These are phyloP conservation scores for Leishmania gerbilli DNA, from an alignment of 208 protist species.

Conservation along the genomic window DNA sequence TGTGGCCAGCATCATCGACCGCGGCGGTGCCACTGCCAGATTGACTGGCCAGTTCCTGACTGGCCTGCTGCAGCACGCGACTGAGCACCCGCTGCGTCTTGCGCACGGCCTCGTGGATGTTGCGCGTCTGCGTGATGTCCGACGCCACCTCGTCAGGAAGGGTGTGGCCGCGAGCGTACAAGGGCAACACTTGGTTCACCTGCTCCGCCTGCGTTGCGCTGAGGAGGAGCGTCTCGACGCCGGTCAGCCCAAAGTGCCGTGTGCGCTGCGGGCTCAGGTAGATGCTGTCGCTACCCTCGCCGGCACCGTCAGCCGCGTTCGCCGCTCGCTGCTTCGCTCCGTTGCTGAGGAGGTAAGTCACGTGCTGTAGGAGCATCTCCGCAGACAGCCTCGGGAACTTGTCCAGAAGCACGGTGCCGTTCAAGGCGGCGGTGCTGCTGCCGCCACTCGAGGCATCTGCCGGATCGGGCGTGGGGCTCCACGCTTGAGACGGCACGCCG, in stretches of 20 bases:
- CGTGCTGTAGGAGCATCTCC: slow-evolving; percentile 57
- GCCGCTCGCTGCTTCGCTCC: neutral
- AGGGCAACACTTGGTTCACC: slow-evolving; percentile 60
- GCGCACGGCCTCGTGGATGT: slow-evolving; percentile 57
- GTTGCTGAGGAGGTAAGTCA: slow-evolving; percentile 25
- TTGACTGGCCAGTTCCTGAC: slow-evolving; percentile 3
- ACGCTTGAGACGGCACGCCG: slow-evolving; percentile 53
- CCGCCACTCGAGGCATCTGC: neutral
- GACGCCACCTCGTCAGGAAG: slow-evolving; percentile 44
- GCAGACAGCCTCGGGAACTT: slow-evolving; percentile 50
- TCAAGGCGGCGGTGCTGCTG: neutral
- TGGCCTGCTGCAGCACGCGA: slow-evolving; percentile 12
- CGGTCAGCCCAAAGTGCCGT: slow-evolving; percentile 54
- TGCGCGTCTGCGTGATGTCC: slow-evolving; percentile 53
- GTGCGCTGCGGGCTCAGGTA: slow-evolving; percentile 35
- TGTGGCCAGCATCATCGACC: neutral
- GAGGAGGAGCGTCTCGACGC: slow-evolving; percentile 56
- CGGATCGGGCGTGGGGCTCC: slow-evolving; percentile 31
- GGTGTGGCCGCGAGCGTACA: slow-evolving; percentile 59
- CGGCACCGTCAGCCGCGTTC: neutral
- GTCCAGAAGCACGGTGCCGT: slow-evolving; percentile 36
- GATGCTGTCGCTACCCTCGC: neutral
- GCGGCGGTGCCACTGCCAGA: neutral
- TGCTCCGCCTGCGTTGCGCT: slow-evolving; percentile 52
- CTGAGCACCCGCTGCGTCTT: slow-evolving; percentile 38